phyloP scores from a whole-genome alignment of 495 filamentous ascomycete species.

The Aspergillus baeticus region DNA sequence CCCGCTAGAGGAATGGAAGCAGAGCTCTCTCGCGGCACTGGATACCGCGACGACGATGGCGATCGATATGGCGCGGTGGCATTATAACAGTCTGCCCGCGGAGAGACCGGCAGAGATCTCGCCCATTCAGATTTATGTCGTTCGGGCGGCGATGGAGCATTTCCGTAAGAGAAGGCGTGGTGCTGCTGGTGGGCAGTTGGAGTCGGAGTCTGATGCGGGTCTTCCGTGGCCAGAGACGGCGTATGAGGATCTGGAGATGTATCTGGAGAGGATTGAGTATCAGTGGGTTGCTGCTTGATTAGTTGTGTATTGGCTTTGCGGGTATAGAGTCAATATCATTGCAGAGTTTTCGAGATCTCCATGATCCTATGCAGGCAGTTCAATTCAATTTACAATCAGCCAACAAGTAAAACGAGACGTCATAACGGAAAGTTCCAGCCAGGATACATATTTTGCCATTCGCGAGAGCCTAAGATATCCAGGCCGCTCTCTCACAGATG shows the following conservation, averaged over 20 bases:
- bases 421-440: not conserved
- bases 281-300: not conserved
- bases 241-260: not conserved
- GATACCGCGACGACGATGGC: conserved; percentile 10
- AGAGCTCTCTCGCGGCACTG: conserved; percentile 2
- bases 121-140: conserved; percentile 2
- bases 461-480: not conserved
- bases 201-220: too few relatives aligned
- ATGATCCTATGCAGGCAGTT: too few relatives aligned
- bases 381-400: too few relatives aligned
- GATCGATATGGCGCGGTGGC: not conserved
- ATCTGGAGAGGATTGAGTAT: not conserved
- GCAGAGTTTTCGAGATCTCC: too few relatives aligned
- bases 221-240: not conserved
- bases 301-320: not conserved
- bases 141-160: conserved; percentile 4
- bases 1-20: conserved; percentile 1
- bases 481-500: conserved; percentile 2
- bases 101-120: not conserved
- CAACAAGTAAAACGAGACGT: too few relatives aligned
- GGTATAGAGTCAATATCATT: too few relatives aligned
- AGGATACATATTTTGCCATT: too few relatives aligned
- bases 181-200: not conserved
- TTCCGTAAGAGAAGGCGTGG: not conserved
- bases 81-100: not conserved